phyloP scores from a whole-genome alignment of 192 early-diverging fungal genomes.

The Umbelopsis isabellina region DNA sequence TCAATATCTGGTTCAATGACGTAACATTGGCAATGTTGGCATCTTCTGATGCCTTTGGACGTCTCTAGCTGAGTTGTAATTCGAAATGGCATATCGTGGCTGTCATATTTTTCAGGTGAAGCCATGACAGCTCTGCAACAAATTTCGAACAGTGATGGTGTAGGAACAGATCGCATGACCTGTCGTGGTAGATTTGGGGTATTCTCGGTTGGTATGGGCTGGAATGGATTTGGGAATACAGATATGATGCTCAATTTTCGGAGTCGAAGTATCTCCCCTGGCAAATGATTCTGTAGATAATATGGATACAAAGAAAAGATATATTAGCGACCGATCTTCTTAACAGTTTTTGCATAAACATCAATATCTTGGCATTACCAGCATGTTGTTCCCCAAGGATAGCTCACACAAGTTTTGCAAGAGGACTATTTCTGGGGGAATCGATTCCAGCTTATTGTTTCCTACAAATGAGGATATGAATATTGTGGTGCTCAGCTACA shows the following conservation, averaged over 20 bases:
- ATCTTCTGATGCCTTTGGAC: constrained; percentile 7
- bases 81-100: not conserved
- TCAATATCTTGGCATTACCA: constrained; percentile 31
- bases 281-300: constrained; percentile 31
- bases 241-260: constrained; percentile 45
- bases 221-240: constrained; percentile 47
- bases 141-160: constrained; percentile 8
- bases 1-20: constrained; percentile 18
- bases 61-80: not conserved
- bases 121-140: constrained; percentile 14
- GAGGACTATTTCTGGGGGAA: constrained; percentile 48
- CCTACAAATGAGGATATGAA: constrained; percentile 21
- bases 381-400: constrained; percentile 48
- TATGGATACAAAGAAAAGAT: not conserved
- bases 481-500: not conserved
- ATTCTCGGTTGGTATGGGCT: not conserved
- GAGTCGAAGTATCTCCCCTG: constrained; percentile 44
- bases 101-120: not conserved
- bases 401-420: constrained; percentile 51
- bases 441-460: constrained; percentile 43
- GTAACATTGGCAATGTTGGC: constrained; percentile 19
- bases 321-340: not conserved
- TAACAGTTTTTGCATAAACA: not conserved
- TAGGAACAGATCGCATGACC: constrained; percentile 10
- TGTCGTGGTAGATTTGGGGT: not conserved